These are phyloP conservation scores for Periconia digitata DNA, from an alignment of 2,329 filamentous ascomycete species.

Conservation along the genomic window DNA sequence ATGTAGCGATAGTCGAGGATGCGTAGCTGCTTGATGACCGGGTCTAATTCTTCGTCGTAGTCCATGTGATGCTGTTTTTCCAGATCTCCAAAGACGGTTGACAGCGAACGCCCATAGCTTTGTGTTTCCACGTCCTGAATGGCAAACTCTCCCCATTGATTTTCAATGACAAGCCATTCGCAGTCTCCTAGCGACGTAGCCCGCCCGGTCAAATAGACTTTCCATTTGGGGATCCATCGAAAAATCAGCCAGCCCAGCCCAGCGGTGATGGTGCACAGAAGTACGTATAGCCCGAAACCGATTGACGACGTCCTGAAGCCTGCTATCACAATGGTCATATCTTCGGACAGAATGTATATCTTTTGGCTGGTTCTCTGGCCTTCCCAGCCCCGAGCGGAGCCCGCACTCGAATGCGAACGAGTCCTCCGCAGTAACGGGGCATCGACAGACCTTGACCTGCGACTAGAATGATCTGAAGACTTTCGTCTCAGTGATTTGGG, in stretches of 20 bases:
- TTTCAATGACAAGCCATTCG: constrained; percentile 93
- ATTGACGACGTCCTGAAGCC: constrained; percentile 78
- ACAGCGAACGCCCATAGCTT: constrained; percentile 63
- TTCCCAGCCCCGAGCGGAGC: constrained; percentile 59
- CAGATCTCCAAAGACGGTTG: constrained; percentile 67
- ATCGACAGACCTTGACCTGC: constrained; percentile 59
- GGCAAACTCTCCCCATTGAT: constrained; percentile 92
- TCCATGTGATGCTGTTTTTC: constrained; percentile 69
- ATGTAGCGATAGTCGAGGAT: constrained; percentile 93
- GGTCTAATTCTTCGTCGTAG: constrained; percentile 71
- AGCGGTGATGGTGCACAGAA: constrained; percentile 69
- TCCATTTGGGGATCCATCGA: constrained; percentile 87
- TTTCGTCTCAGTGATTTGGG: constrained; percentile 52
- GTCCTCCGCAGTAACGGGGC: constrained; percentile 69
- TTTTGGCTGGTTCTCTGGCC: constrained; percentile 78
- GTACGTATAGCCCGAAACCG: constrained; percentile 69
- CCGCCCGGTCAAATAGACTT: constrained; percentile 73
- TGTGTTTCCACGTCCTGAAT: constrained; percentile 69
- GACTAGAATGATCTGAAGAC: constrained; percentile 62
- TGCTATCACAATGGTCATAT: constrained; percentile 89
- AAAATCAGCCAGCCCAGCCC: constrained; percentile 83
- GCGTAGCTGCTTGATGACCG: constrained; percentile 72
- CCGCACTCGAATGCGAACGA: constrained; percentile 69
- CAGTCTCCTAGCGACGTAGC: constrained; percentile 71
- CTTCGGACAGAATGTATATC: constrained; percentile 89